These are phyloP conservation scores for Podospora australis DNA, from an alignment of 495 filamentous ascomycete genomes.

Conservation along the genomic window DNA sequence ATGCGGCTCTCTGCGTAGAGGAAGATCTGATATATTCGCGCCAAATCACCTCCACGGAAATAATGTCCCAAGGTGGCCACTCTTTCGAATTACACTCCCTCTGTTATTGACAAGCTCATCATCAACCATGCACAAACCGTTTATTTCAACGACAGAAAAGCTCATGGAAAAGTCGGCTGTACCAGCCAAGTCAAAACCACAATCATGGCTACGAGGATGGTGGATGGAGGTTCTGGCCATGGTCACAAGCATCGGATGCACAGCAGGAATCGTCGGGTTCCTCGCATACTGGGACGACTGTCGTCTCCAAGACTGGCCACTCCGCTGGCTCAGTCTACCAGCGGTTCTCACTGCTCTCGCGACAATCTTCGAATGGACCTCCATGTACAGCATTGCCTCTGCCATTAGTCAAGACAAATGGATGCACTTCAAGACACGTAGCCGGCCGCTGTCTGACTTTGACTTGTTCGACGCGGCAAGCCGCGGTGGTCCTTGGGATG, in stretches of 20 bases:
- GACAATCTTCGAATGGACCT: not conserved
- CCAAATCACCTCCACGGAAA: too few species aligned
- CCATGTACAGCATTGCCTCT: not conserved
- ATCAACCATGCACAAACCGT: too few species aligned
- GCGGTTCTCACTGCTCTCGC: not conserved
- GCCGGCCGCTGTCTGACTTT: not conserved
- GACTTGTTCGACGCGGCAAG: not conserved
- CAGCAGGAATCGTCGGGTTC: not conserved
- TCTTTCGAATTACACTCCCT: too few species aligned
- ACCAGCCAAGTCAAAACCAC: too few species aligned
- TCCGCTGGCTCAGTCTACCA: not conserved
- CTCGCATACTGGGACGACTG: not conserved
- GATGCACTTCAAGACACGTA: not conserved
- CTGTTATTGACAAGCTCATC: too few species aligned
- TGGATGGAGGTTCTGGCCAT: not conserved
- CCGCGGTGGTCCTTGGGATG: not conserved
- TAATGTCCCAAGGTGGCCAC: too few species aligned
- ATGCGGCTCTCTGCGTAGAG: too few species aligned
- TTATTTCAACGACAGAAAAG: too few species aligned
- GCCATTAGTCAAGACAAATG: conserved; percentile 3
- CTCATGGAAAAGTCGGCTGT: too few species aligned
- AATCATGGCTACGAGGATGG: not conserved
- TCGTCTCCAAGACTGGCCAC: not conserved
- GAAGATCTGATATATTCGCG: too few species aligned
- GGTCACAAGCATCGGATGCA: not conserved